Evolutionary conservation across 225 moss, liverwort and hornwort genomes (phyloP).

Genomic region (Sphagnum contortum): DNA sequence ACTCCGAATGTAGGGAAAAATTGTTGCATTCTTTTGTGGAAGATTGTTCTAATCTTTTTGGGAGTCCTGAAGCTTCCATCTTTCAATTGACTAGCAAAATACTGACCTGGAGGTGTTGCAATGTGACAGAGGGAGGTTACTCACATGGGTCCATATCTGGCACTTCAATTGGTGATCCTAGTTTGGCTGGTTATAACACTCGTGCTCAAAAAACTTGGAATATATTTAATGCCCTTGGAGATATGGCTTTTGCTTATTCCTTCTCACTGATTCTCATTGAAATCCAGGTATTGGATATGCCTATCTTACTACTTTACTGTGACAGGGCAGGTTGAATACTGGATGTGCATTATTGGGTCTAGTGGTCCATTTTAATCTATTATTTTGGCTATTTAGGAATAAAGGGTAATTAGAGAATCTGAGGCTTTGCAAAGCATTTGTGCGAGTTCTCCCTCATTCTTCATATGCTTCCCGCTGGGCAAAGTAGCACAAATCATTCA

Average conservation of each 20-base stretch:
- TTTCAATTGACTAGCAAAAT: neutral
- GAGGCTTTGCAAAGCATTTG: too few relatives aligned
- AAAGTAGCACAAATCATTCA: too few relatives aligned
- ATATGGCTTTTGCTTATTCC: constrained; percentile 89
- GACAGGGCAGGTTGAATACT: too few relatives aligned
- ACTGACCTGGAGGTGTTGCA: neutral
- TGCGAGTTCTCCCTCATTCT: too few relatives aligned
- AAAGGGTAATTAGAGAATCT: too few relatives aligned
- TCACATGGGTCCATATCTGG: constrained; percentile 36
- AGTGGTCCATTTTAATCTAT: too few relatives aligned
- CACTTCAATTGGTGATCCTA: constrained; percentile 17
- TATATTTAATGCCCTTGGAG: constrained; percentile 64
- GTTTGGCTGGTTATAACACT: neutral
- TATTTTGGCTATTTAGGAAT: too few relatives aligned
- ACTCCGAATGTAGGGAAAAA: too few relatives aligned
- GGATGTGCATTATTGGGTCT: too few relatives aligned
- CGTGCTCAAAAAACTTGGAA: constrained; percentile 61
- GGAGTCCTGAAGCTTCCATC: neutral
- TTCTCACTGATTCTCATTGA: constrained; percentile 89
- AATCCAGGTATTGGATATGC: constrained; percentile 44
- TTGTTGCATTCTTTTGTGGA: neutral
- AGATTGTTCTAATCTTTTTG: neutral
- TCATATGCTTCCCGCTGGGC: too few relatives aligned
- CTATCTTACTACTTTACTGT: too few relatives aligned
- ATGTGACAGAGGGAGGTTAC: constrained; percentile 24